A percentile compares a stretch with the other conserved stretches of the same genome.
phyloP scores from a whole-genome alignment of 805 yeast species.

The Blastobotrys peoriensis region DNA sequence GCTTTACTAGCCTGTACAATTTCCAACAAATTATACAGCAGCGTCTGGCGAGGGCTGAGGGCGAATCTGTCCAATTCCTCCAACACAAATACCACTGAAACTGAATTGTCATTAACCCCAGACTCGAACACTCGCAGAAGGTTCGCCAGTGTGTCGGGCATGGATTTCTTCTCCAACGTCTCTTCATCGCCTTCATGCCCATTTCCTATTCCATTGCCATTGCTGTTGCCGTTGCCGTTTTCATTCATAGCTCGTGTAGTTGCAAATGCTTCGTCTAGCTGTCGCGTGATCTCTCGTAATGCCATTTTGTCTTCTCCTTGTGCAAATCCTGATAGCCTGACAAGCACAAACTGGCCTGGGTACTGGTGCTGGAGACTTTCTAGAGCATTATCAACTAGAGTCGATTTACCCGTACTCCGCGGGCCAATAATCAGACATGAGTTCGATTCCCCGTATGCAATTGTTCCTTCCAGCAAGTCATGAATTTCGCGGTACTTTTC shows the following conservation, averaged over 20 bases:
- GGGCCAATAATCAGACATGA: conserved; percentile 80
- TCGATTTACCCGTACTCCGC: conserved; percentile 68
- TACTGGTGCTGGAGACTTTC: conserved; percentile 36
- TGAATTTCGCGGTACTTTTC: conserved; percentile 44
- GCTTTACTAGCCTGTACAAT: conserved; percentile 63
- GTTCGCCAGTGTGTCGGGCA: conserved; percentile 24
- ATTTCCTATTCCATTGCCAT: conserved; percentile 2
- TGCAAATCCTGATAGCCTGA: conserved; percentile 61
- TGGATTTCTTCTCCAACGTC: conserved; percentile 26
- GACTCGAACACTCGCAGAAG: conserved; percentile 25
- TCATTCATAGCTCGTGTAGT: conserved; percentile 15
- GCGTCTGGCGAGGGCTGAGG: conserved; percentile 64
- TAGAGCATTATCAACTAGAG: conserved; percentile 54
- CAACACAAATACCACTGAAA: conserved; percentile 68
- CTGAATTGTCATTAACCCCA: conserved; percentile 19
- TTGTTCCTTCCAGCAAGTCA: conserved; percentile 55
- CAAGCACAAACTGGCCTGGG: conserved; percentile 46
- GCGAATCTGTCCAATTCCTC: conserved; percentile 86
- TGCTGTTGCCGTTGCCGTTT: conserved; percentile 19
- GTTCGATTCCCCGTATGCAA: conserved; percentile 67
- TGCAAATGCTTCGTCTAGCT: conserved; percentile 48
- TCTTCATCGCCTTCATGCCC: conserved; percentile 17
- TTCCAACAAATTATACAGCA: conserved; percentile 83
- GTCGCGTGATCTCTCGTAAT: conserved; percentile 78
- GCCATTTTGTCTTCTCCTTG: conserved; percentile 76